Conservation (phyloP, 805 yeast species). For the Sugiyamaella smithiae region DNA sequence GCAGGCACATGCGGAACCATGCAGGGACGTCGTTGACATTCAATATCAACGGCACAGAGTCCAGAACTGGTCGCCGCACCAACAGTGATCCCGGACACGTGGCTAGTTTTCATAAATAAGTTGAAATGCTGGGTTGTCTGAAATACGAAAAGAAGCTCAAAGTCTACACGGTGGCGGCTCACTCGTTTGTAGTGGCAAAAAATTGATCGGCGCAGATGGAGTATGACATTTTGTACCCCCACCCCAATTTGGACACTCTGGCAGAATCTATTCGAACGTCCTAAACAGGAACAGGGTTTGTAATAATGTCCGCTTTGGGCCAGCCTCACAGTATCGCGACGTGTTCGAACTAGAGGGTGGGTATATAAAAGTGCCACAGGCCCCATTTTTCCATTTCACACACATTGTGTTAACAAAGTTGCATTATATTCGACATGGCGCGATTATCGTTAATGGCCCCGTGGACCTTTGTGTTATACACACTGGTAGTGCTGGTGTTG, state of each 20-base stretch:
- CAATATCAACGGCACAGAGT: background rate
- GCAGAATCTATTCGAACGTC: conserved; percentile 3
- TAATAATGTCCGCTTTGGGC: background rate
- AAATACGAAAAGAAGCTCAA: no score
- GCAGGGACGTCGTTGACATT: no score
- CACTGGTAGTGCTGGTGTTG: conserved; percentile 34
- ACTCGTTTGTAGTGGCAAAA: background rate
- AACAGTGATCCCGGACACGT: background rate
- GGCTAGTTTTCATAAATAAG: no score
- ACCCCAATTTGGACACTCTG: background rate
- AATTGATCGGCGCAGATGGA: no score
- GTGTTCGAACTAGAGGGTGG: background rate
- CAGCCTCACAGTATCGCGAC: conserved; percentile 6
- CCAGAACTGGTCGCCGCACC: background rate
- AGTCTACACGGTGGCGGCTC: no score
- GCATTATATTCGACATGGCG: conserved; percentile 1
- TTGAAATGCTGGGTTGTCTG: no score
- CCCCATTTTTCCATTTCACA: background rate
- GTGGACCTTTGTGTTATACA: conserved; percentile 30
- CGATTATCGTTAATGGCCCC: conserved; percentile 9
- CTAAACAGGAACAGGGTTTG: conserved; percentile 2
- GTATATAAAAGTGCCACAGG: background rate
- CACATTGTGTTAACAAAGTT: conserved; percentile 3
- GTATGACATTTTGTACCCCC: no score
- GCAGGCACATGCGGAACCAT: no score